A percentile compares a stretch with the other conserved stretches of the same genome.
phyloP scores from a whole-genome alignment of 1,284 basidiomycete genomes.

The Rhodotorula sp. region DNA sequence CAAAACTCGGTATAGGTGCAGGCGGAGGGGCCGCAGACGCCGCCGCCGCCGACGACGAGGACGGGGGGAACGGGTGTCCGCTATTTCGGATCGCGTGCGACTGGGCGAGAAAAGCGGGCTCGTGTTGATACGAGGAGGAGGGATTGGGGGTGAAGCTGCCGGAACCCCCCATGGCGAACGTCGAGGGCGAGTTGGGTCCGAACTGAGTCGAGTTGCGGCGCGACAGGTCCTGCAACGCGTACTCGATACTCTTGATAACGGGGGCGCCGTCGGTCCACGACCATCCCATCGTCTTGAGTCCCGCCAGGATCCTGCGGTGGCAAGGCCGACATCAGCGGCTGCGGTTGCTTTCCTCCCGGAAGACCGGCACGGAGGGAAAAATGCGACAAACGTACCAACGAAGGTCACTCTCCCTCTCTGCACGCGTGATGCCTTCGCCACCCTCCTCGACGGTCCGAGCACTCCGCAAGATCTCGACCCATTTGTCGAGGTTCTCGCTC shows the following conservation, averaged over 20 bases:
- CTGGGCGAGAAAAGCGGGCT: not conserved
- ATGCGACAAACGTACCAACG: conserved; percentile 9
- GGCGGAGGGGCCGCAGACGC: not conserved
- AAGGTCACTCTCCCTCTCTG: conserved; percentile 21
- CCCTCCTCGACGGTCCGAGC: conserved; percentile 25
- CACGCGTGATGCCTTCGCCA: conserved; percentile 24
- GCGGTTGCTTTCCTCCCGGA: not conserved
- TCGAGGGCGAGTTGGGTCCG: not conserved
- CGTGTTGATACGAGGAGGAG: not conserved
- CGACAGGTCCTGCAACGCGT: conserved; percentile 1
- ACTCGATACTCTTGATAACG: conserved; percentile 22
- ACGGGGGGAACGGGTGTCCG: not conserved
- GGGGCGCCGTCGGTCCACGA: conserved; percentile 25
- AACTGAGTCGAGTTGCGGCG: not conserved
- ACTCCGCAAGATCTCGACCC: conserved; percentile 26
- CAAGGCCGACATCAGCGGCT: too few relatives aligned
- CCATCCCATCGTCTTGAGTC: conserved; percentile 38
- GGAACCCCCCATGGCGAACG: too few relatives aligned
- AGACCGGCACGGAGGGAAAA: too few relatives aligned
- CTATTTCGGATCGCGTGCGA: not conserved
- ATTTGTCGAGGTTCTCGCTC: conserved; percentile 30
- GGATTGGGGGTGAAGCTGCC: not conserved
- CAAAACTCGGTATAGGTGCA: not conserved
- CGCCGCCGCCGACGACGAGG: not conserved
- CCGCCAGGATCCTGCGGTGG: conserved; percentile 25